Percentiles rank a stretch among this genome's conserved stretches.
Evolutionary conservation across 2,329 filamentous ascomycete species (phyloP).

Genomic region (Zasmidium cellare): DNA sequence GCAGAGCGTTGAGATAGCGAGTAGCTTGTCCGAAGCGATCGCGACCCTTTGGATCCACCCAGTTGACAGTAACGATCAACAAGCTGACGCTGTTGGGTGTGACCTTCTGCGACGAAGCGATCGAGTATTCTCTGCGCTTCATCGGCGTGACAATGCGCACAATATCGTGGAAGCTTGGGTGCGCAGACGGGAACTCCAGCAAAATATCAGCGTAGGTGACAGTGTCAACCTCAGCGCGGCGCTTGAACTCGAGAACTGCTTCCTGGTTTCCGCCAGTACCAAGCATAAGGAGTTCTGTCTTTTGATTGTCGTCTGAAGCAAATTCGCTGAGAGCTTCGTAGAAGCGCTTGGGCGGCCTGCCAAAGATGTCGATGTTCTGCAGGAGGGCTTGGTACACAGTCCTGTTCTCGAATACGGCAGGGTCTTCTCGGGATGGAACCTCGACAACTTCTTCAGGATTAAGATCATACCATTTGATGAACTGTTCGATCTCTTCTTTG

Average conservation of each 20-base stretch:
- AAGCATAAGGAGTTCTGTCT: slow-evolving; percentile 74
- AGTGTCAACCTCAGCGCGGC: slow-evolving; percentile 84
- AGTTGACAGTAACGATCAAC: slow-evolving; percentile 96
- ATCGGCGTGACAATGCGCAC: slow-evolving; percentile 83
- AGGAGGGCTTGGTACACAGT: slow-evolving; percentile 89
- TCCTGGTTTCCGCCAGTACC: slow-evolving; percentile 64
- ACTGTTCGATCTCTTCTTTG: slow-evolving; percentile 71
- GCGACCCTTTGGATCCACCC: slow-evolving; percentile 85
- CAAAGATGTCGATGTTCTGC: slow-evolving; percentile 95
- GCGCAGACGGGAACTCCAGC: slow-evolving; percentile 85
- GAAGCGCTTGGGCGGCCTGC: slow-evolving; percentile 95
- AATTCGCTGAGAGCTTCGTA: slow-evolving; percentile 90
- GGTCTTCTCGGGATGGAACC: slow-evolving; percentile 80
- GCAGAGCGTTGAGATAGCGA: slow-evolving; percentile 77
- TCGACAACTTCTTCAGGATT: slow-evolving; percentile 83
- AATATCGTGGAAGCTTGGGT: slow-evolving; percentile 84
- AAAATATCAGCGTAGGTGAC: slow-evolving; percentile 89
- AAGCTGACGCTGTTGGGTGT: slow-evolving; percentile 86
- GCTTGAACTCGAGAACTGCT: slow-evolving; percentile 88
- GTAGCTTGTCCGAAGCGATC: slow-evolving; percentile 92
- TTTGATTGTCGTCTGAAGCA: slow-evolving; percentile 78
- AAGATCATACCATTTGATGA: slow-evolving; percentile 88
- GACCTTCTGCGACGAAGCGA: slow-evolving; percentile 94
- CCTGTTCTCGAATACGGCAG: slow-evolving; percentile 73
- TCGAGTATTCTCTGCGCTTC: slow-evolving; percentile 98